Conservation (phyloP, 129 eudicot genomes). For the Smallanthus sonchifolius region DNA sequence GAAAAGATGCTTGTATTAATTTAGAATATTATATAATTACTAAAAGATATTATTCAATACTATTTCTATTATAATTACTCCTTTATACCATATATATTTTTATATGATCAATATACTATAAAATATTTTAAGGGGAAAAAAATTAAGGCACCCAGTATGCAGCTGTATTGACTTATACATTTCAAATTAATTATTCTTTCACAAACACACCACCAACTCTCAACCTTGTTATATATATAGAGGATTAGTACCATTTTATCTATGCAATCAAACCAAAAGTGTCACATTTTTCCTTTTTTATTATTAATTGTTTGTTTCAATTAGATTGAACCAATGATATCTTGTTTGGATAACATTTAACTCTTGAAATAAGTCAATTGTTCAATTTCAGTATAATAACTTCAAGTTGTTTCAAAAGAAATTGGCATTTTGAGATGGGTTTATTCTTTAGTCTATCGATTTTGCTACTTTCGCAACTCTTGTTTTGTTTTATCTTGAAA, state of each 20-base stretch:
- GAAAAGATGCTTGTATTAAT: no score
- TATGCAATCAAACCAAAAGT: neutral
- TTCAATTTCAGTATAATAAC: neutral
- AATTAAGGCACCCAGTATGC: constrained; percentile 11
- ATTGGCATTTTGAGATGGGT: constrained; percentile 13
- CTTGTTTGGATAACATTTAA: neutral
- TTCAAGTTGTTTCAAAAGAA: neutral
- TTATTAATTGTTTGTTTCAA: neutral
- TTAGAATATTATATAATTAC: neutral
- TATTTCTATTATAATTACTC: neutral
- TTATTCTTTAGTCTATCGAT: neutral
- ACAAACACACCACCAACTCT: constrained; percentile 8
- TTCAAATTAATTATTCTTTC: neutral
- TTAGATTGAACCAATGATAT: neutral
- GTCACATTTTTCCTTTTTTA: neutral
- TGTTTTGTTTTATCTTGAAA: constrained; percentile 1
- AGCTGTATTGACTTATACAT: constrained; percentile 15
- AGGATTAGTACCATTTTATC: neutral
- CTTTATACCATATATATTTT: neutral
- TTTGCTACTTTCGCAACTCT: constrained; percentile 9
- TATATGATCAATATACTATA: neutral
- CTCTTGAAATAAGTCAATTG: neutral
- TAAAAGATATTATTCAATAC: neutral
- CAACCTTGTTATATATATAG: neutral
- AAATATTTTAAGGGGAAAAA: neutral